A percentile compares a stretch with the other conserved stretches of the same genome.
phyloP scores from a whole-genome alignment of 768 basidiomycete genomes.

The Rhodosporidiobolus sp. region DNA sequence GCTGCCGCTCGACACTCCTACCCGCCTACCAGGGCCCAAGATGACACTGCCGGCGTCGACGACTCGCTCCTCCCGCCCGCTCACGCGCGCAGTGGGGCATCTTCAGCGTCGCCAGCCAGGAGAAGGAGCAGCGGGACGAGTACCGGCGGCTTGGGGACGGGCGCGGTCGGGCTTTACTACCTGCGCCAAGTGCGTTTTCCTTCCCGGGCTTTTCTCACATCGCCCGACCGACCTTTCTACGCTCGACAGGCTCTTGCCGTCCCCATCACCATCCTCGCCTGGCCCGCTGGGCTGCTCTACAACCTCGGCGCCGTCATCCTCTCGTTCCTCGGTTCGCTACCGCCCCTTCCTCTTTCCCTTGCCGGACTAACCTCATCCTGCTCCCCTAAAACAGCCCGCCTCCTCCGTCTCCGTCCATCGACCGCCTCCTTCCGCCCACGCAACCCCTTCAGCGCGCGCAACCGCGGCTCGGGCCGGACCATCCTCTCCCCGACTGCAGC shows the following conservation, averaged over 20 bases:
- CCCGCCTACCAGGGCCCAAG: neutral
- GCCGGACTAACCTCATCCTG: too few species aligned
- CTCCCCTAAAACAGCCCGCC: slow-evolving; percentile 12
- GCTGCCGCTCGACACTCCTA: neutral
- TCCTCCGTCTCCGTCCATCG: slow-evolving; percentile 49
- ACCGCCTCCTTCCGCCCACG: slow-evolving; percentile 53
- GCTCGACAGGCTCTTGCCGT: slow-evolving; percentile 12
- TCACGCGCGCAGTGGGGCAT: too few species aligned
- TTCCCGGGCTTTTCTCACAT: neutral
- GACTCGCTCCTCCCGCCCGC: neutral
- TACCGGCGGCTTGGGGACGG: slow-evolving; percentile 14
- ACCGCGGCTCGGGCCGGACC: neutral
- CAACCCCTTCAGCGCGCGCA: slow-evolving; percentile 42
- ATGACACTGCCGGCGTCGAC: neutral
- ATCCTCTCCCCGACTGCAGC: slow-evolving; percentile 55
- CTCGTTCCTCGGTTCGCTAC: slow-evolving; percentile 6
- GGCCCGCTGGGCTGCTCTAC: slow-evolving; percentile 22
- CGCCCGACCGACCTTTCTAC: neutral
- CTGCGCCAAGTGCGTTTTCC: slow-evolving; percentile 18
- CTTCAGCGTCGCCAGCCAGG: neutral
- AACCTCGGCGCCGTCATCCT: slow-evolving; percentile 16
- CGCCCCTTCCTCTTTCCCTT: neutral
- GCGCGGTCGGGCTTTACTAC: slow-evolving; percentile 13
- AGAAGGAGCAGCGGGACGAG: neutral
- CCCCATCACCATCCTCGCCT: slow-evolving; percentile 19